A percentile compares a stretch with the other conserved stretches of the same genome.
Conservation (phyloP, 2,329 filamentous ascomycete species). For the Aspergillus aculeatus region DNA sequence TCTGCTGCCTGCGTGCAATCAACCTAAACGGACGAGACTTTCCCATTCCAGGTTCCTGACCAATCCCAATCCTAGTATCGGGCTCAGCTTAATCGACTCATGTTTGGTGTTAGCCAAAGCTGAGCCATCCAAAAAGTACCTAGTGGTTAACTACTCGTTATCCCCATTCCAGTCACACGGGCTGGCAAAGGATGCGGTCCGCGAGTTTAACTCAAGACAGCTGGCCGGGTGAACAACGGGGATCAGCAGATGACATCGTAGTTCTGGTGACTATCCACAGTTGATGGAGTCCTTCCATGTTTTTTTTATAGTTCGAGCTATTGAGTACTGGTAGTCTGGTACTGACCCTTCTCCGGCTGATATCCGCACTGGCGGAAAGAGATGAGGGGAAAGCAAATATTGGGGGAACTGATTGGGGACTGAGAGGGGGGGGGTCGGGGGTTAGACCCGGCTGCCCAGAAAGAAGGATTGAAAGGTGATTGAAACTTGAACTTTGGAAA, state of each 20-base stretch:
- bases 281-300: too few relatives aligned
- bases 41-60: not conserved
- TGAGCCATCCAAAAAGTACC: too few relatives aligned
- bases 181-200: not conserved
- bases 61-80: not conserved
- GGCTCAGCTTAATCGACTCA: not conserved
- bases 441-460: not conserved
- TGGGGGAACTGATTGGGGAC: not conserved
- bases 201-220: not conserved
- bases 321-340: not conserved
- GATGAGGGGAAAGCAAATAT: not conserved
- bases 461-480: conserved; percentile 1
- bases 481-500: conserved; percentile 1
- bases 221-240: not conserved
- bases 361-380: not conserved
- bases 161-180: not conserved
- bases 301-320: not conserved
- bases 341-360: not conserved
- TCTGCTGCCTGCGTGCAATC: conserved; percentile 6
- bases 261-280: too few relatives aligned
- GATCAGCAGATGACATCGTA: not conserved
- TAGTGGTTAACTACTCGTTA: not conserved
- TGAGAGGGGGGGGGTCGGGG: not conserved
- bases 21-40: not conserved
- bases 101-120: not conserved